Percentiles rank a stretch among this genome's conserved stretches.
Conservation (phyloP, 257 asterid genomes). For the Nicotiana obtusifolia region DNA sequence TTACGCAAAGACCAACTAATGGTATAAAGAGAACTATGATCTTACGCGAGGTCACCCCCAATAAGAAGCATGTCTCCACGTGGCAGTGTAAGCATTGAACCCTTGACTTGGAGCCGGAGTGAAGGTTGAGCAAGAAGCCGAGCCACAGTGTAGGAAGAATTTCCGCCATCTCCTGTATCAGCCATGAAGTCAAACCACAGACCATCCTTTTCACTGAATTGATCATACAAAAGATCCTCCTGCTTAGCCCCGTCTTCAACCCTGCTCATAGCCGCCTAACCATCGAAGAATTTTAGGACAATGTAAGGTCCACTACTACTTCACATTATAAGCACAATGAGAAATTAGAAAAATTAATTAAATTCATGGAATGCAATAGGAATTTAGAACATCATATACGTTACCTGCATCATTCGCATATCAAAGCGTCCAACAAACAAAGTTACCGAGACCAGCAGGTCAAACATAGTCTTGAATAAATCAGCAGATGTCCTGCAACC, state of each 20-base stretch:
- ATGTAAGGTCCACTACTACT: neutral
- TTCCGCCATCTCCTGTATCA: slow-evolving; percentile 99
- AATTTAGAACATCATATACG: neutral
- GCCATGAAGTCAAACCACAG: slow-evolving; percentile 99
- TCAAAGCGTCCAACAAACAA: slow-evolving; percentile 99
- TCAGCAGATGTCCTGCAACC: slow-evolving; percentile 92
- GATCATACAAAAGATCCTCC: slow-evolving; percentile 85
- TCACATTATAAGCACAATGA: neutral
- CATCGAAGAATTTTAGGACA: slow-evolving; percentile 1
- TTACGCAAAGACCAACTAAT: neutral
- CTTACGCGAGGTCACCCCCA: slow-evolving; percentile 99
- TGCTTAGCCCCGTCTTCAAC: slow-evolving; percentile 75
- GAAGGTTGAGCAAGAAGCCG: slow-evolving; percentile 94
- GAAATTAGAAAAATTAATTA: neutral
- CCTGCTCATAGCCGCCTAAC: slow-evolving; percentile 94
- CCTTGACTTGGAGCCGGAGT: slow-evolving; percentile 45
- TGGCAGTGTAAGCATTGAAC: slow-evolving; percentile 50
- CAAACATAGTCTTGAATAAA: slow-evolving; percentile 95
- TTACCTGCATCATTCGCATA: slow-evolving; percentile 99
- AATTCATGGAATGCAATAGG: neutral
- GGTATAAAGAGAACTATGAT: slow-evolving; percentile 8
- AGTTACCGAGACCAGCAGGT: slow-evolving; percentile 91
- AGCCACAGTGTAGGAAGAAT: slow-evolving; percentile 86
- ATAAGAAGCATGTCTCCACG: slow-evolving; percentile 88
- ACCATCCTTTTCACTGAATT: slow-evolving; percentile 74